Evolutionary conservation across 441 rosid species (phyloP), one percentile per base, ranked within the genome.

Genomic region (Erodium trifolium): DNA sequence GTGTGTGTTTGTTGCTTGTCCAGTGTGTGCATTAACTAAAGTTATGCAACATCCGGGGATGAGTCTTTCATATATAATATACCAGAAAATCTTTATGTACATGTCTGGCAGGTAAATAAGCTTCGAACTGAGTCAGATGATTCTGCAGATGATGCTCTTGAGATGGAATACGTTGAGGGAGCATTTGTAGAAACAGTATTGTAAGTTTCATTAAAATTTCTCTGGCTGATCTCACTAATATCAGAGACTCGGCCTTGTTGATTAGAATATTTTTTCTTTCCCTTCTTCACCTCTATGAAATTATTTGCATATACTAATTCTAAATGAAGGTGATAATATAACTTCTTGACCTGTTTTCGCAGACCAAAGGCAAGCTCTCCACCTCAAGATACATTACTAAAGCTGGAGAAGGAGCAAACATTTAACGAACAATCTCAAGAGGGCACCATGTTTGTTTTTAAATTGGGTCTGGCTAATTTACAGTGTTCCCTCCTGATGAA

Each of bases 111-210:
- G 99, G 71, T 89, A 64, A 96, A 96, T 77, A 87, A 73, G 69
- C 73, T 85, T 66, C 86, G 87, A 67, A 76, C 71, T 66, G 97
- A 90, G 73, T 86, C 93, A 73, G 85, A 72, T 67, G 93, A 83
- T 73, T 73, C 84, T 45, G 77, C 68, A 1, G 93, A 86, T 70
- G 93, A 88, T 65, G 86, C 77, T 71, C 87, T 80, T 76, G 96
- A 93, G 82, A 83, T 86, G 82, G 88, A 91, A 76, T 89, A 91
- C 77, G 85, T 96, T 66, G 99, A 96, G 82, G 93, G 79, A 72
- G 96, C 98, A 72, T 91, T 96, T 79, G 93, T 96, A 67, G 98
- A 93, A 76, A 88, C 98, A 70, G 18, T 91, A 41, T 74, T 93
- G 98, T 93, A 77, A 87, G 96, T 83, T 76, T 71, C 47, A 31